Evolutionary conservation across 768 basidiomycete species (phyloP), one percentile per base, ranked within the genome.

Genomic region (Panellus pusillus): DNA sequence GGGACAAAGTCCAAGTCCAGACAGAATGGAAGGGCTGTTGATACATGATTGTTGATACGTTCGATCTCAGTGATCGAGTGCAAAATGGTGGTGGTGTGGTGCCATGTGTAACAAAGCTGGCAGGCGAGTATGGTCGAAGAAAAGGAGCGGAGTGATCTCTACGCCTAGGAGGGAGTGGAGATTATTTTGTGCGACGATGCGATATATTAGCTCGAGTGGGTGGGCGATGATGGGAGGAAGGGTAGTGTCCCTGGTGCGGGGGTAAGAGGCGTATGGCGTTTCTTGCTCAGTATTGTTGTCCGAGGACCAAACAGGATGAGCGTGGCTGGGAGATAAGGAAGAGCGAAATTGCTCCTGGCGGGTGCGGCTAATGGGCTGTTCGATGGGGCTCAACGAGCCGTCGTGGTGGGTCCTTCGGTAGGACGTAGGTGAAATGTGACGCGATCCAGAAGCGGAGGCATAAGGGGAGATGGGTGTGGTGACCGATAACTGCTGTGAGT

Each of bases 361-460:
- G 4, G 50, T 37, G 12, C 55, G 55, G 29, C 50, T 51, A 27
- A 57, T 57, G n/a, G 55, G 55, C 28, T 57, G 55, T n/a, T 57
- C 55, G 41, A 47, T 39, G 12, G 55, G 55, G 41, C 55, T 57
- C 14, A 57, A 17, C 1, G 55, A 57, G 28, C 55, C 54, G 8
- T 45, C 37, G 48, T 50, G 40, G 31, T 38, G 49, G 5, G 49
- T 35, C 9, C 55, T 19, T 28, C 55, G 44, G 28, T 14, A 44
- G 18, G 55, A 44, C 32, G 44, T 50, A 2, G 55, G 55, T 7
- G 55, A 51, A 15, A 50, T 36, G 18, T 46, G 44, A 24, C 49
- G 55, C 12, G 53, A 54, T 31, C 53, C 54, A 31, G 54, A 55
- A 12, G 53, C 9, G 37, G 44, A 38, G n/a, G 36, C 55, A 42